Evolutionary conservation across 495 filamentous ascomycete genomes (phyloP), one percentile per base, ranked within the genome.

Genomic region (Penicillium turbatum): DNA sequence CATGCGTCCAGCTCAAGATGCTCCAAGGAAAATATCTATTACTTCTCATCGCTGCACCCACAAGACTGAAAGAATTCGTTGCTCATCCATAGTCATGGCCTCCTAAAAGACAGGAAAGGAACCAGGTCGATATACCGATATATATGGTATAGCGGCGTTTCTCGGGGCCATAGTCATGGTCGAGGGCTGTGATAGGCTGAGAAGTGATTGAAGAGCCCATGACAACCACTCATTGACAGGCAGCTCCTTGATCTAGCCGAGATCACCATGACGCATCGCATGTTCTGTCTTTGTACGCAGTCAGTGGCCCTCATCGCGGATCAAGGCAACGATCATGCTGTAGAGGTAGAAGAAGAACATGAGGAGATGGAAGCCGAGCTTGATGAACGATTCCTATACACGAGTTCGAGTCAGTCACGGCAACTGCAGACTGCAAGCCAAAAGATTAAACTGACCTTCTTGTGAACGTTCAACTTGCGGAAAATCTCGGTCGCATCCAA

Each of bases 341-440:
- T 97, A 99, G 24, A 99, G 85, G 76, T 99, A 99, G 84, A 97
- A 99, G 82, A 99, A 99, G 82, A 99, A 99, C 88, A 99, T 95
- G 75, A 97, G 69, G 35, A 99, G 84, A 72, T 97, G 93, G 83
- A 99, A 97, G 53, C 92, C 95, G 34, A 99, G 89, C 74, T 99
- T 99, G 76, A 95, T 86, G 74, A 99, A 97, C 6, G 92, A 97
- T 84, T 99, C 95, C 92, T 97, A 61, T 24, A 30, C 15, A 43
- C 10, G 27, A 36, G 3, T 12, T 51, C 13, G 30, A 34, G 49
- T 51, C 49, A 51, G 49, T 19, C 12, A 35, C 9, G 13, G 19
- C 13, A 37, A 12, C 17, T 26, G 30, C 19, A 13, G 12, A 1
- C 13, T 26, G 30, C 10, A 12, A 43, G 12, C 10, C 32, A 37